phyloP scores from a whole-genome alignment of 208 protist genomes.

The Leishmania braziliensis region DNA sequence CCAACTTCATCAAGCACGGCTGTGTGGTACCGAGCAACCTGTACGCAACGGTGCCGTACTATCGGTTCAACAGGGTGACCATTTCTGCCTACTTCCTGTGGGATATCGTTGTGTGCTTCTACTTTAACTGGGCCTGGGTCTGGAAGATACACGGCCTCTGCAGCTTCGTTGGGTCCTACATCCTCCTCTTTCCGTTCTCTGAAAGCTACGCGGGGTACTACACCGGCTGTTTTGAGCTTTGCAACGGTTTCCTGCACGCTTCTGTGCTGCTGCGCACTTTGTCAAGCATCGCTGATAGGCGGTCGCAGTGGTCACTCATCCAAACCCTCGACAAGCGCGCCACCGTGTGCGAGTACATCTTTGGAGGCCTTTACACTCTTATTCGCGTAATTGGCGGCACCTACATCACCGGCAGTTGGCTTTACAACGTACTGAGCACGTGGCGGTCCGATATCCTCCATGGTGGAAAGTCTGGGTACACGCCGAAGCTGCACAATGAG shows the following conservation, averaged over 20 bases:
- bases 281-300: slow-evolving; percentile 16
- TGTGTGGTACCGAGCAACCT: slow-evolving; percentile 41
- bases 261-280: slow-evolving; percentile 55
- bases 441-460: slow-evolving; percentile 36
- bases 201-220: slow-evolving; percentile 81
- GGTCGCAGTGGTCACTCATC: slow-evolving; percentile 27
- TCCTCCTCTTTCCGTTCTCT: slow-evolving; percentile 74
- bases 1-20: slow-evolving; percentile 33
- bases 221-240: slow-evolving; percentile 85
- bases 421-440: slow-evolving; percentile 31
- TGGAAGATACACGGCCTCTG: slow-evolving; percentile 82
- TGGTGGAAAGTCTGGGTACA: slow-evolving; percentile 31
- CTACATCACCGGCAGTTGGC: slow-evolving; percentile 53
- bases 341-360: slow-evolving; percentile 54
- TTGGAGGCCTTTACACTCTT: slow-evolving; percentile 63
- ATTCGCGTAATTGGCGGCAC: slow-evolving; percentile 76
- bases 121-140: slow-evolving; percentile 60
- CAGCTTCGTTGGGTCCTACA: slow-evolving; percentile 72
- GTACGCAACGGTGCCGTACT: slow-evolving; percentile 61
- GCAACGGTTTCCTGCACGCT: slow-evolving; percentile 74
- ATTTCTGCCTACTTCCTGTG: slow-evolving; percentile 82
- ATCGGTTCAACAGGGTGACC: slow-evolving; percentile 66
- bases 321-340: slow-evolving; percentile 21
- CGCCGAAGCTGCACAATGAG: slow-evolving; percentile 58
- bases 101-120: slow-evolving; percentile 81